These are phyloP conservation scores for Neofusicoccum kwambonambiense DNA, from an alignment of 2,329 filamentous ascomycete genomes.

Conservation along the genomic window DNA sequence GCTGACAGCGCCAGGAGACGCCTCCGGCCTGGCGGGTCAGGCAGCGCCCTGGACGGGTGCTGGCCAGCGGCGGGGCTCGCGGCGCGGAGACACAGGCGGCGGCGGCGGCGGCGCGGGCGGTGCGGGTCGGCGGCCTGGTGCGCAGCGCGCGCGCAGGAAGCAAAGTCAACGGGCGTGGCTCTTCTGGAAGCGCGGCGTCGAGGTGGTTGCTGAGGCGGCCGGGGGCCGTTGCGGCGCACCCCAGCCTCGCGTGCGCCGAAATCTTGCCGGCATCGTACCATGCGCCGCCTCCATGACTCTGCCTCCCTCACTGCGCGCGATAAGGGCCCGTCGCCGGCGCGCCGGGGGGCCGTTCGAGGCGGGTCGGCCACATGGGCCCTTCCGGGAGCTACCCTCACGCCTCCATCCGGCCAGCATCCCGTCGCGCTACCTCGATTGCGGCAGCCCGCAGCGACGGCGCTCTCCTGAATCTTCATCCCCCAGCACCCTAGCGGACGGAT, in stretches of 20 bases:
- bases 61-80: too few relatives aligned
- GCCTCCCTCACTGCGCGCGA: background rate
- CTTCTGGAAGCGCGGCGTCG: too few relatives aligned
- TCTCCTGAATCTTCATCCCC: constrained; percentile 4
- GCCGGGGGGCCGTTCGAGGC: background rate
- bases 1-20: too few relatives aligned
- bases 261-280: background rate
- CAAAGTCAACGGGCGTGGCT: too few relatives aligned
- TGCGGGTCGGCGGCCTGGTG: too few relatives aligned
- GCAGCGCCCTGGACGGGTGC: too few relatives aligned
- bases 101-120: too few relatives aligned
- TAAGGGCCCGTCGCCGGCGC: background rate
- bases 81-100: too few relatives aligned
- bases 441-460: constrained; percentile 8
- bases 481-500: background rate
- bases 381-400: background rate
- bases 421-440: constrained; percentile 4
- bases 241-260: background rate
- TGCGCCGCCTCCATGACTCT: constrained; percentile 6
- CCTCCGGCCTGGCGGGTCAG: too few relatives aligned
- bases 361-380: background rate
- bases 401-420: background rate
- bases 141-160: too few relatives aligned
- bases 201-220: background rate
- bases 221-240: background rate